Base-by-base conservation (phyloP, 768 basidiomycete species). In the Suillus placidus region DNA sequence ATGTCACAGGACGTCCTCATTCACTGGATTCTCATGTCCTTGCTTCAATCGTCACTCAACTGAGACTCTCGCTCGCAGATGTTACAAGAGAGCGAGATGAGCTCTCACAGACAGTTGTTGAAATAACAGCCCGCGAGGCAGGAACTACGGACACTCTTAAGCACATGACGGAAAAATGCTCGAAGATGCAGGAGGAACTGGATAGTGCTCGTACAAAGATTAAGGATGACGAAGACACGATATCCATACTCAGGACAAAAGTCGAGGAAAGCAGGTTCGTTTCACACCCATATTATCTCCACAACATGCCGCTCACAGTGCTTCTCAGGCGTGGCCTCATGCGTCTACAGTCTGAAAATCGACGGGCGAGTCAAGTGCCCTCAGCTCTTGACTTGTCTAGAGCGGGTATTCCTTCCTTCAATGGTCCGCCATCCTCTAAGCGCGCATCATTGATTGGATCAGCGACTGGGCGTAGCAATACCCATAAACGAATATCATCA, bases 211-310 rank as follows among this genome's bases (percentile, higher is more conserved):
- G 77, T 70, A 80, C 73, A 70, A 87, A 85, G 71, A 81, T 80
- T 56, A 85, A 82, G 65, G 92, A 94, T 56, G 89, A 93, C 63
- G 91, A 92, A 71, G 88, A 93, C 66, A 88, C 91, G 43, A 91
- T 95, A 57, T 77, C 80, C 3, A 78, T 94, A 76, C 79, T 95
- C 60, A 85, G 93, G 42, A 82, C 86, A n/a, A 94, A 94, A 74
- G 91, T 94, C 4, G 93, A 94, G 71, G 93, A 94, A 76, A 93
- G 91, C 82, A 85, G 93, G 92, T 91, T 70, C 26, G 85, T 69
- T 72, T 18, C 43, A 58, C 63, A 56, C 26, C 38, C 26, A 51
- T 35, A 56, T 47, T 18, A 13, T 30, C 6, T 42, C 40, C 10
- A 32, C 26, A 43, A 42, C 40, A 18, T 67, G 13, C 65, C 64